phyloP scores from a whole-genome alignment of 2,329 filamentous ascomycete genomes.

The Apiospora malaysiana region DNA sequence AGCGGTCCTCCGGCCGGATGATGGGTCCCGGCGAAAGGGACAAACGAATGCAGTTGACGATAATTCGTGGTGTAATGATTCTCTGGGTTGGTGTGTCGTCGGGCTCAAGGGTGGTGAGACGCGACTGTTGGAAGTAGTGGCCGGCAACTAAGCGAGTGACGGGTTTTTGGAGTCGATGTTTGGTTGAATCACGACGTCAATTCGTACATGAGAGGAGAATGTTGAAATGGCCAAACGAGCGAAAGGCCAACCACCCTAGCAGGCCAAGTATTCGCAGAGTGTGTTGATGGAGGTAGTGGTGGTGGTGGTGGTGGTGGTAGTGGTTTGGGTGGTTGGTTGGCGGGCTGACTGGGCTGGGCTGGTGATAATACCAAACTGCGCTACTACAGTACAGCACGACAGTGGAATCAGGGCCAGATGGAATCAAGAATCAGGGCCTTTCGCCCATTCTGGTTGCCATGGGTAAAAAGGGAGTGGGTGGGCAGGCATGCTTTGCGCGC shows the following conservation, averaged over 20 bases:
- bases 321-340: not conserved
- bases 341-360: not conserved
- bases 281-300: not conserved
- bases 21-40: not conserved
- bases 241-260: constrained; percentile 12
- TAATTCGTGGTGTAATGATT: not conserved
- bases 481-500: not conserved
- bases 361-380: not conserved
- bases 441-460: constrained; percentile 12
- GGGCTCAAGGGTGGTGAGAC: not conserved
- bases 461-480: not conserved
- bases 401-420: constrained; percentile 7
- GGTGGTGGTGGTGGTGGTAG: not conserved
- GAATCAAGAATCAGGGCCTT: not conserved
- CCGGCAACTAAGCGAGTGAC: constrained; percentile 2
- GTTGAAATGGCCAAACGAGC: constrained; percentile 6
- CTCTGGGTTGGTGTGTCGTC: not conserved
- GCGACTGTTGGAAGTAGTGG: not conserved
- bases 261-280: not conserved
- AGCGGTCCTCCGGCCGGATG: not conserved
- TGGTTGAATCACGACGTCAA: not conserved
- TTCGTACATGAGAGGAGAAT: not conserved
- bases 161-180: not conserved
- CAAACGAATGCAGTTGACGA: constrained; percentile 10
- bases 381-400: not conserved